Conservation (phyloP, 345 rosid genomes). For the Ailanthus altissimus region DNA sequence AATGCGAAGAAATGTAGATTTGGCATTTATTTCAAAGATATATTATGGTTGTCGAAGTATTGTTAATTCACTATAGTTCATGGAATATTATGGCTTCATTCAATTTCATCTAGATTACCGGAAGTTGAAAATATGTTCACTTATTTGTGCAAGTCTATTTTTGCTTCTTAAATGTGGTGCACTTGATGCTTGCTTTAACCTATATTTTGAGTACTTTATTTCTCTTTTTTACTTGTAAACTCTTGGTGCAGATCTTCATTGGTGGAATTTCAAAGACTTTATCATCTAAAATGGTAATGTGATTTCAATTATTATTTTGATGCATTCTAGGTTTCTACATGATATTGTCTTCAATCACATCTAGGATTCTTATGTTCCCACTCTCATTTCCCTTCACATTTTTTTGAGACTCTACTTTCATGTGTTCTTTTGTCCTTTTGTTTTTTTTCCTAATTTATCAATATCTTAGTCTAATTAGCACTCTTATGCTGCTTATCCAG, state of each 20-base stretch:
- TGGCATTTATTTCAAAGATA: not conserved
- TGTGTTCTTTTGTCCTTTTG: not conserved
- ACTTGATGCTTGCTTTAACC: slow-evolving; percentile 1
- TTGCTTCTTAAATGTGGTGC: not conserved
- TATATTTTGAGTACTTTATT: slow-evolving; percentile 15
- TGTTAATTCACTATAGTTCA: not conserved
- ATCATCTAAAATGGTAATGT: slow-evolving; percentile 80
- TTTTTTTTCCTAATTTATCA: not conserved
- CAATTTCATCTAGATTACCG: not conserved
- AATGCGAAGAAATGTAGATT: not conserved
- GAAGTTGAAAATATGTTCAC: not conserved
- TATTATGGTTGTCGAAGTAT: not conserved
- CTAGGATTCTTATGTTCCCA: slow-evolving; percentile 11
- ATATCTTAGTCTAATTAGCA: slow-evolving; percentile 4
- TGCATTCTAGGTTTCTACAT: slow-evolving; percentile 2
- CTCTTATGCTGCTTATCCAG: slow-evolving; percentile 46
- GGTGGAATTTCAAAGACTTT: slow-evolving; percentile 78
- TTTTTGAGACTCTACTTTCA: not conserved
- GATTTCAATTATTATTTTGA: not conserved
- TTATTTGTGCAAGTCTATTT: slow-evolving; percentile 6
- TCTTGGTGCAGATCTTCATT: slow-evolving; percentile 73
- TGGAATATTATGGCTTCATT: not conserved
- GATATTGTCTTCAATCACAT: slow-evolving; percentile 11
- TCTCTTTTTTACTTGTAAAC: slow-evolving; percentile 11
- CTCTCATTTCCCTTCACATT: not conserved